Evolutionary conservation across 2,329 filamentous ascomycete genomes (phyloP).

Genomic region (Venturia carpophila): DNA sequence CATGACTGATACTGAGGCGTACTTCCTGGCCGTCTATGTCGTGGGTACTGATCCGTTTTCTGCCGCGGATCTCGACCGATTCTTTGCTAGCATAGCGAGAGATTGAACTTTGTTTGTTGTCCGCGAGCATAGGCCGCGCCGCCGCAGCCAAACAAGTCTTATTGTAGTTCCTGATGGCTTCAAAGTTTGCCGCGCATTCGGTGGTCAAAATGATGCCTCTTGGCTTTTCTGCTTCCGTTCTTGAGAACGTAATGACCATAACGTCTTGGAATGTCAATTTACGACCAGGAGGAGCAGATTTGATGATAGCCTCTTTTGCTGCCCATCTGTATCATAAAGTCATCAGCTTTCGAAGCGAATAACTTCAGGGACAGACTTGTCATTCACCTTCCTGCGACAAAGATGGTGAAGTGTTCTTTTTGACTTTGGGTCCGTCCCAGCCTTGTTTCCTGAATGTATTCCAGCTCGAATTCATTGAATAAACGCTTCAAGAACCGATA

Average conservation of each 20-base stretch:
- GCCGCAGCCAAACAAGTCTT: conserved; percentile 13
- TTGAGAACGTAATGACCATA: neutral
- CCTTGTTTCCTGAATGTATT: conserved; percentile 17
- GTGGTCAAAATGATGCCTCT: conserved; percentile 20
- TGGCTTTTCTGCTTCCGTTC: neutral
- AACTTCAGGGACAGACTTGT: neutral
- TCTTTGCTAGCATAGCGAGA: neutral
- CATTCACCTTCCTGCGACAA: conserved; percentile 30
- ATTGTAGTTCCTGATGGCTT: conserved; percentile 21
- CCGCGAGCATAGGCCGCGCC: neutral
- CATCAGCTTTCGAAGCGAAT: neutral
- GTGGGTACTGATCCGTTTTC: neutral
- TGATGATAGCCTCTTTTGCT: conserved; percentile 45
- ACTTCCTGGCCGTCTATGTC: conserved; percentile 46
- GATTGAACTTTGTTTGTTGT: neutral
- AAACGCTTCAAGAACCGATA: neutral
- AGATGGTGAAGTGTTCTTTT: neutral
- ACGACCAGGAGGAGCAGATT: conserved; percentile 27
- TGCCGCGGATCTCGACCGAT: neutral
- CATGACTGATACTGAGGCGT: conserved; percentile 76
- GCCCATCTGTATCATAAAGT: conserved; percentile 34
- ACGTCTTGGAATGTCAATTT: neutral
- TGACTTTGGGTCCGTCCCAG: neutral
- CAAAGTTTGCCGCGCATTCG: conserved; percentile 26
- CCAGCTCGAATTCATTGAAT: conserved; percentile 17